Percentiles rank a stretch among this genome's conserved stretches.
Conservation (phyloP, 2,329 filamentous ascomycete genomes). For the Verticillium klebahnii region DNA sequence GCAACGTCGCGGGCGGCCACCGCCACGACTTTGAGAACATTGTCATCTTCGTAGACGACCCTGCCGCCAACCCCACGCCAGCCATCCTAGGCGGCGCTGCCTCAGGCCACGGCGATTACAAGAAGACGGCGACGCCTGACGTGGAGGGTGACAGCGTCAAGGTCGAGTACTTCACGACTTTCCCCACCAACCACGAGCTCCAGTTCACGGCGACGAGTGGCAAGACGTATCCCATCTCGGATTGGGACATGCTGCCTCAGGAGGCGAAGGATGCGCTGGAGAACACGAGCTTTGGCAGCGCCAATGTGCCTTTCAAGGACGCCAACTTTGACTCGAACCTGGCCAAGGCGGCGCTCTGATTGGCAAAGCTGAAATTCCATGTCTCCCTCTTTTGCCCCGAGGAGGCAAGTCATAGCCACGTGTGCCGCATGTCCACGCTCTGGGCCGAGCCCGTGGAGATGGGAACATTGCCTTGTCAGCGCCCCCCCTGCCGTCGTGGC, state of each 20-base stretch:
- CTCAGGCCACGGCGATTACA: constrained; percentile 25
- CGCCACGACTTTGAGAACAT: constrained; percentile 35
- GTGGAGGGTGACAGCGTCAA: constrained; percentile 19
- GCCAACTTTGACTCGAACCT: constrained; percentile 12
- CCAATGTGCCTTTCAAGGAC: constrained; percentile 31
- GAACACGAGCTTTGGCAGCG: constrained; percentile 31
- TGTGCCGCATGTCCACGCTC: too few relatives aligned
- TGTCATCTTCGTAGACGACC: constrained; percentile 24
- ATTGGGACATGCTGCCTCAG: constrained; percentile 30
- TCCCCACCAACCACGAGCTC: constrained; percentile 28
- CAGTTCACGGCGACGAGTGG: constrained; percentile 26
- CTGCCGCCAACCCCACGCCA: constrained; percentile 16
- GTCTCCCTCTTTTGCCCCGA: neutral
- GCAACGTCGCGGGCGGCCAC: constrained; percentile 25
- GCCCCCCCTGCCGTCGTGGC: neutral
- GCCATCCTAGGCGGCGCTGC: constrained; percentile 23
- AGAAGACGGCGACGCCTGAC: constrained; percentile 16
- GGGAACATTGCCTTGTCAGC: too few relatives aligned
- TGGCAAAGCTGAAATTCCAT: neutral
- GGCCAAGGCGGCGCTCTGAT: constrained; percentile 8
- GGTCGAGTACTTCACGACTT: constrained; percentile 24
- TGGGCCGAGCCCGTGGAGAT: too few relatives aligned
- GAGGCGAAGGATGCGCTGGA: constrained; percentile 26
- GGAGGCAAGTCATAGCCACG: neutral
- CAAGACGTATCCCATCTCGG: constrained; percentile 32